Evolutionary conservation across 495 filamentous ascomycete genomes (phyloP), one percentile per base, ranked within the genome.

Genomic region (Xylaria castorea): DNA sequence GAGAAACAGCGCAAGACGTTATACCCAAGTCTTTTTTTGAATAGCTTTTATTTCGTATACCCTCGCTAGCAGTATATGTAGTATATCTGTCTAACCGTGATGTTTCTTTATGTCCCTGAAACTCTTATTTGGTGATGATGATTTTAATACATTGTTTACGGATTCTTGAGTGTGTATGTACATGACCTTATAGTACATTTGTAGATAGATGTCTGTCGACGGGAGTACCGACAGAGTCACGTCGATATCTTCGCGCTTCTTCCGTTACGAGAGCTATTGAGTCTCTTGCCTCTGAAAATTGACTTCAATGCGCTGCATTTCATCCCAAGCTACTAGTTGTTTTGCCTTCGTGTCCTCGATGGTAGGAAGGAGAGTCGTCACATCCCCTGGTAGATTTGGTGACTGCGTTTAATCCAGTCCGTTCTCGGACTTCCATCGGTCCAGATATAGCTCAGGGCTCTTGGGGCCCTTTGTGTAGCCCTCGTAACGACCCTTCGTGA

Each of bases 371-470:
- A 30, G 9, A 25, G 36, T 42, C n/a, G 7, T 63, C 61, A 7
- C 20, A 25, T 30, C 22, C 20, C 12, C 27, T 30, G 1, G n/a
- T 22, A n/a, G 0, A 61, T 38, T 38, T 38, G 12, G 38, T 22
- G 53, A 12, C 34, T 7, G 12, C 27, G 16, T 71, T 87, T 84
- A 92, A 75, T 89, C 88, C 34, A 87, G 77, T 0, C 89, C 91
- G 77, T 92, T 92, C 80, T 91, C 89, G 1, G 73, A 74, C 85
- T 94, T 94, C 92, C 92, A 94, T 73, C 83, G 79, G 62, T 85
- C 75, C 57, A 94, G 79, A 80, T 93, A 94, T 46, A 81, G 67
- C 74, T 83, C 78, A 12, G 90, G 90, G 74, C 87, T 89, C 67
- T 89, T 78, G 5, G 87, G 86, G 6, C 89, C 88, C 72, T 83